Percentiles rank a stretch among this genome's conserved stretches.
Evolutionary conservation across 2,329 filamentous ascomycete genomes (phyloP).

Genomic region (Ilyonectria destructans): DNA sequence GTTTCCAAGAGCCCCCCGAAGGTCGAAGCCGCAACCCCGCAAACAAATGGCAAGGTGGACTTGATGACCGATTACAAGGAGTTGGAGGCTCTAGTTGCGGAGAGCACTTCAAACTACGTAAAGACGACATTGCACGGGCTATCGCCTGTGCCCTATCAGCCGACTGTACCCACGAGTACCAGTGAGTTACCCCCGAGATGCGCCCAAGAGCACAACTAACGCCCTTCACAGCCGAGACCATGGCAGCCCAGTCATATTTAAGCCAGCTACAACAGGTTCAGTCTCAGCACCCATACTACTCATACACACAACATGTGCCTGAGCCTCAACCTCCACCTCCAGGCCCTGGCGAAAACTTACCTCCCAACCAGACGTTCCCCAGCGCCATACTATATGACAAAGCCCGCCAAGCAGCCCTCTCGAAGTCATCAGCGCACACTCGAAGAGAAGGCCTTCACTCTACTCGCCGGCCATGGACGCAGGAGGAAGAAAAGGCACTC

Average conservation of each 20-base stretch:
- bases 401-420: slow-evolving; percentile 72
- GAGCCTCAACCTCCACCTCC: slow-evolving; percentile 53
- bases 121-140: slow-evolving; percentile 61
- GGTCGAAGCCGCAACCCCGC: slow-evolving; percentile 41
- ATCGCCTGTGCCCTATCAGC: slow-evolving; percentile 61
- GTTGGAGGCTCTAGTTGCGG: slow-evolving; percentile 61
- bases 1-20: slow-evolving; percentile 48
- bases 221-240: slow-evolving; percentile 49
- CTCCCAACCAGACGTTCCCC: slow-evolving; percentile 71
- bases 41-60: slow-evolving; percentile 53
- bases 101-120: slow-evolving; percentile 63
- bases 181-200: slow-evolving; percentile 46
- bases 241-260: slow-evolving; percentile 56
- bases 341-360: slow-evolving; percentile 59
- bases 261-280: slow-evolving; percentile 58
- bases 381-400: slow-evolving; percentile 72
- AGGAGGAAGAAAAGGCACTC: slow-evolving; percentile 90
- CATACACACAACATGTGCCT: slow-evolving; percentile 55
- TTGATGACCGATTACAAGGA: slow-evolving; percentile 60
- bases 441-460: slow-evolving; percentile 72
- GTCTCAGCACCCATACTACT: slow-evolving; percentile 56
- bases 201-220: slow-evolving; percentile 15
- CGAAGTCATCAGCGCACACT: slow-evolving; percentile 70
- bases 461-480: slow-evolving; percentile 86
- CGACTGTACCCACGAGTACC: slow-evolving; percentile 59